A percentile compares a stretch with the other conserved stretches of the same genome.
Conservation (phyloP, 129 eudicot species). For the Flaveria linearis region DNA sequence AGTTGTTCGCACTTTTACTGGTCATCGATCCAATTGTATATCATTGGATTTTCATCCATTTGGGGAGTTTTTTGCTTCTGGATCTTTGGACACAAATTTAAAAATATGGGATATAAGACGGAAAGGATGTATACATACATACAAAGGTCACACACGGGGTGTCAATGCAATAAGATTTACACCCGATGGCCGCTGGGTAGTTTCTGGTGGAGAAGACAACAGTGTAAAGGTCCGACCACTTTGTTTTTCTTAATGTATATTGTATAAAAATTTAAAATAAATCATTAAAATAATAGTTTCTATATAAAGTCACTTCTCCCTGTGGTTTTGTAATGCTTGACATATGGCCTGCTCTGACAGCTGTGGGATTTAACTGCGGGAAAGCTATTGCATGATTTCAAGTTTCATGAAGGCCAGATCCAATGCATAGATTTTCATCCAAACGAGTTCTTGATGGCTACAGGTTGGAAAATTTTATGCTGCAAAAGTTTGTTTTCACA, state of each 20-base stretch:
- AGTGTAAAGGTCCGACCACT: conserved; percentile 70
- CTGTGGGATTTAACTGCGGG: conserved; percentile 99
- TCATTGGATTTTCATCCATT: conserved; percentile 97
- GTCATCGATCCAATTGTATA: conserved; percentile 94
- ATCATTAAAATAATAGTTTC: background rate
- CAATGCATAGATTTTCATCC: conserved; percentile 99
- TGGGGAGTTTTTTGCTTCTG: conserved; percentile 98
- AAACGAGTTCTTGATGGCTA: conserved; percentile 92
- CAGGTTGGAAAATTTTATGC: conserved; percentile 55
- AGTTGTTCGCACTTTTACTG: conserved; percentile 96
- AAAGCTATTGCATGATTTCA: conserved; percentile 90
- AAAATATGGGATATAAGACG: conserved; percentile 99
- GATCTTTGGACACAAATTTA: conserved; percentile 90
- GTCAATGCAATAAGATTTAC: conserved; percentile 93
- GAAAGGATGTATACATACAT: conserved; percentile 94
- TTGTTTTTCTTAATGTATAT: conserved; percentile 20
- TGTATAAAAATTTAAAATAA: background rate
- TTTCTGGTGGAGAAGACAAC: conserved; percentile 98
- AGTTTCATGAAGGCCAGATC: conserved; percentile 91
- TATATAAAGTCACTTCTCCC: background rate
- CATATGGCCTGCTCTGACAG: conserved; percentile 43
- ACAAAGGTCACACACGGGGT: conserved; percentile 97
- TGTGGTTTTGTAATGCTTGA: conserved; percentile 7
- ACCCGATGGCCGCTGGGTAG: conserved; percentile 99
- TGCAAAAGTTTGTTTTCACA: conserved; percentile 19